A percentile compares a stretch with the other conserved stretches of the same genome.
These are phyloP conservation scores for Suhomyces xylopsoci DNA, from an alignment of 805 yeast species.

Conservation along the genomic window DNA sequence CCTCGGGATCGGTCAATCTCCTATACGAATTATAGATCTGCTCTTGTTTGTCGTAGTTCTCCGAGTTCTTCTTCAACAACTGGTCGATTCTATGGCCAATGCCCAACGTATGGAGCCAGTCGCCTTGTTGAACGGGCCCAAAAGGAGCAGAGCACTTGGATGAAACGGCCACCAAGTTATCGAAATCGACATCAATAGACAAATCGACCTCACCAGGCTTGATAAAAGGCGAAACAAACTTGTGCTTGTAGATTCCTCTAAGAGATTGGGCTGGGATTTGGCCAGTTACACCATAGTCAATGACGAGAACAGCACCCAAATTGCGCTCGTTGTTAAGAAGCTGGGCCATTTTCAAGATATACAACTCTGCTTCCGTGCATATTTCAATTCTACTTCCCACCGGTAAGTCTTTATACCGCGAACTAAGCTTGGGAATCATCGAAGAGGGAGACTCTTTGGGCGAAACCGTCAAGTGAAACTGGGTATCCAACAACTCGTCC, in stretches of 20 bases:
- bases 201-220: conserved; percentile 78
- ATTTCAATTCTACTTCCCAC: conserved; percentile 63
- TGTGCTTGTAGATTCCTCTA: conserved; percentile 70
- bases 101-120: conserved; percentile 74
- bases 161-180: conserved; percentile 41
- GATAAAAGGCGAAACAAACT: conserved; percentile 70
- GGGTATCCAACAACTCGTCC: conserved; percentile 20
- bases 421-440: conserved; percentile 47
- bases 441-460: conserved; percentile 64
- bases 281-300: conserved; percentile 72
- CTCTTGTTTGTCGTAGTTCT: conserved; percentile 45
- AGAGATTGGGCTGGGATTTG: conserved; percentile 69
- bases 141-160: conserved; percentile 24
- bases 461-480: conserved; percentile 56
- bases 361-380: conserved; percentile 68
- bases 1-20: conserved; percentile 60
- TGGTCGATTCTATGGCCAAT: conserved; percentile 67
- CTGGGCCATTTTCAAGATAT: conserved; percentile 51
- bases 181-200: conserved; percentile 81
- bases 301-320: conserved; percentile 63
- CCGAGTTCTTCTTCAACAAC: conserved; percentile 42
- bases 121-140: conserved; percentile 75
- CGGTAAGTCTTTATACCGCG: conserved; percentile 53
- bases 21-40: conserved; percentile 55
- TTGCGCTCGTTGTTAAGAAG: conserved; percentile 37